Evolutionary conservation across 139 green algal genomes (phyloP), one percentile per base, ranked within the genome.

Genomic region (Diplosphaera chodatii): DNA sequence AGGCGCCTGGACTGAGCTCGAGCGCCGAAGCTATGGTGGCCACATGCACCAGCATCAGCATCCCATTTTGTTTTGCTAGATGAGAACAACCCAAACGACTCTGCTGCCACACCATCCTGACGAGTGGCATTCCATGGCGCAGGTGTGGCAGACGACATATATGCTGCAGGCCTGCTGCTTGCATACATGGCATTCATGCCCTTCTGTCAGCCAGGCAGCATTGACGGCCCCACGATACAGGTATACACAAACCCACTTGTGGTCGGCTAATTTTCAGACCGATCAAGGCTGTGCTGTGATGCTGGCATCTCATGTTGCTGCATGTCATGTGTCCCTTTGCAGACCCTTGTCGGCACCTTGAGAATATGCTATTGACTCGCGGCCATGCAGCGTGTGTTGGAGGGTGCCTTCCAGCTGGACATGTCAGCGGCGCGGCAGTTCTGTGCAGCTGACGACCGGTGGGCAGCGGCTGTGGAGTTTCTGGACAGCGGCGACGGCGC

Each of bases 111-210:
- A n/a, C n/a, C n/a, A n/a, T n/a, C n/a, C 37, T 48, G 37, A 20
- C 37, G 37, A 10, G 37, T 48, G 6, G 37, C 37, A 48, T 48
- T 48, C 8, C 37, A 48, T 10, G 6, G 37, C 37, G 37, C 37
- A 48, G 84, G 74, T 30, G 67, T 91, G 34, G 81, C 84, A 18
- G 84, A 90, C 56, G 84, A 90, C 74, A 73, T 90, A 28, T 89
- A 74, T 56, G 77, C 80, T 29, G 79, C 79, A 2, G 84, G 84
- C 15, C 63, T 90, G 28, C 67, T 90, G 34, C 32, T 89, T 62
- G 75, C 80, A 1, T 91, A 82, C 81, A 72, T 83, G 70, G 67
- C 68, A 22, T 88, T 89, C 48, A 69, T 86, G 21, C 73, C 84
- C 6, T 86, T 90, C 23, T 85, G 72, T 27, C 31, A 75, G 20